Percentiles rank a stretch among this genome's conserved stretches.
Conservation (phyloP, 2,329 filamentous ascomycete species). For the Emmonsiellopsis sp. region DNA sequence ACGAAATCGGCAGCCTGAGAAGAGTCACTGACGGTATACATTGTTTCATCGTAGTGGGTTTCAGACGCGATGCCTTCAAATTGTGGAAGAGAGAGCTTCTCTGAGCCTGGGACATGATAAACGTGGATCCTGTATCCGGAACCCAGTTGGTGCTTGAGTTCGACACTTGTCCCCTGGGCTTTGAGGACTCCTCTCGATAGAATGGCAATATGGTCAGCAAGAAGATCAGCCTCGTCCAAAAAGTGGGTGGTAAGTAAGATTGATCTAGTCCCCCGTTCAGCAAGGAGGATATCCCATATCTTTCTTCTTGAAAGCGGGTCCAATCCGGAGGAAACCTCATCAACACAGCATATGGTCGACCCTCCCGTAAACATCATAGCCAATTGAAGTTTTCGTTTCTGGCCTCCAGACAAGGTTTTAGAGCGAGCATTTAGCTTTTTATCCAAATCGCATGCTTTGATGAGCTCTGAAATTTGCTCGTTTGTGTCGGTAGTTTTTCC, state of each 20-base stretch:
- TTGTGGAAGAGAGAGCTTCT: conserved; percentile 29
- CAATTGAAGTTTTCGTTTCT: conserved; percentile 84
- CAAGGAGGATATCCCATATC: conserved; percentile 87
- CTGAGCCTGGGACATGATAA: conserved; percentile 46
- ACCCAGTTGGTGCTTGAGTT: conserved; percentile 52
- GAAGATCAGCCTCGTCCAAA: conserved; percentile 80
- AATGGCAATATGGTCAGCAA: conserved; percentile 82
- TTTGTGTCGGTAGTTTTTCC: conserved; percentile 46
- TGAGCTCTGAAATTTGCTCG: conserved; percentile 52
- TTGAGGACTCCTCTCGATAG: conserved; percentile 75
- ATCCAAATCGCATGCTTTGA: conserved; percentile 62
- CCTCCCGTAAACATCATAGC: conserved; percentile 94
- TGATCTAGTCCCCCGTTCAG: conserved; percentile 70
- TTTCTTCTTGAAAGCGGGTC: conserved; percentile 80
- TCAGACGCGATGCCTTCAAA: conserved; percentile 50
- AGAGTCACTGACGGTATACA: conserved; percentile 63
- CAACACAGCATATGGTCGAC: conserved; percentile 77
- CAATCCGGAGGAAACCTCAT: conserved; percentile 81
- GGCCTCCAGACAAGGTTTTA: conserved; percentile 75
- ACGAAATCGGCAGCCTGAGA: conserved; percentile 63
- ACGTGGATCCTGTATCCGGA: conserved; percentile 78
- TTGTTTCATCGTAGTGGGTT: conserved; percentile 58
- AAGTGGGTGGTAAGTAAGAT: conserved; percentile 90
- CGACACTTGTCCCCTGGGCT: background rate
- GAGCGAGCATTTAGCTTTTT: conserved; percentile 63